A percentile compares a stretch with the other conserved stretches of the same genome.
phyloP scores from a whole-genome alignment of 2,329 filamentous ascomycete species.

The Pseudopyricularia cyperi region DNA sequence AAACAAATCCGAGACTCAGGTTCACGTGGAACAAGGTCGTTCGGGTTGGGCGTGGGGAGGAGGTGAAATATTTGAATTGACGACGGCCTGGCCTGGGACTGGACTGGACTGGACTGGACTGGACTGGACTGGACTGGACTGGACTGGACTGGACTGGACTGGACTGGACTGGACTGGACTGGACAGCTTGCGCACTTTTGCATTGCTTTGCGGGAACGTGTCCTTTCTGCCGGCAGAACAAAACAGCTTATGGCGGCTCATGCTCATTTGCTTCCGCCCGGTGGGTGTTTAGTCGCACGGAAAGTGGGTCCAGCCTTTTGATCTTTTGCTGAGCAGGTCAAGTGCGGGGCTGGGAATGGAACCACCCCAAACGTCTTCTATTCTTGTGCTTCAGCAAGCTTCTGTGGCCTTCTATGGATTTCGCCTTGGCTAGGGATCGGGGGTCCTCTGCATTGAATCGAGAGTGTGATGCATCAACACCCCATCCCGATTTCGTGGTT shows the following conservation, averaged over 20 bases:
- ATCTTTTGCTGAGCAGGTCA: background rate
- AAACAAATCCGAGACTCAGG: background rate
- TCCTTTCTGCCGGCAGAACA: constrained; percentile 1
- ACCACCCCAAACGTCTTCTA: too few relatives aligned
- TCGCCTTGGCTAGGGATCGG: background rate
- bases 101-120: too few relatives aligned
- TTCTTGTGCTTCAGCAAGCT: background rate
- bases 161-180: too few relatives aligned
- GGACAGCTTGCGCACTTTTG: background rate
- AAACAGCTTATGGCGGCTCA: background rate
- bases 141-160: too few relatives aligned
- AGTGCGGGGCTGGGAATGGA: background rate
- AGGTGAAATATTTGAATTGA: constrained; percentile 1
- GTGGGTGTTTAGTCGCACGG: background rate
- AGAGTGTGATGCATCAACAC: background rate
- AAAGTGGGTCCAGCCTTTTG: background rate
- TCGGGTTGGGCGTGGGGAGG: background rate
- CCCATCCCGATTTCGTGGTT: background rate
- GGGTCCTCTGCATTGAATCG: background rate
- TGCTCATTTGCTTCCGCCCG: background rate
- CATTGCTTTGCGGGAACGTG: constrained; percentile 2
- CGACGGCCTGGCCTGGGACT: too few relatives aligned
- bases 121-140: too few relatives aligned
- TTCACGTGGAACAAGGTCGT: background rate
- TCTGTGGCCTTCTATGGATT: background rate